These are phyloP conservation scores for Biancaea sappan DNA, from an alignment of 306 rosid genomes.

Conservation along the genomic window DNA sequence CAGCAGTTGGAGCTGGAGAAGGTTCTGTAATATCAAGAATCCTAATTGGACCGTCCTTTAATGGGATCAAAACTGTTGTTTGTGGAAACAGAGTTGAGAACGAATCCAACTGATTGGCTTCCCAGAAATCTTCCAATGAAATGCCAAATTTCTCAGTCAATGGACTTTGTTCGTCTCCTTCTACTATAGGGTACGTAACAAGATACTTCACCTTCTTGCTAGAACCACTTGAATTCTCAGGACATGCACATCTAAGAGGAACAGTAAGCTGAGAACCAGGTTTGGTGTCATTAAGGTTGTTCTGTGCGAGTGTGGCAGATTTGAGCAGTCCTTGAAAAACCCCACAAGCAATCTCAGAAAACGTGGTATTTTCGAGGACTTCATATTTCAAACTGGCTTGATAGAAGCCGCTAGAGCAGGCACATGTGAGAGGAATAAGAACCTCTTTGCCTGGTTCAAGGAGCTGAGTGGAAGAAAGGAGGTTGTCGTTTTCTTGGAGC, in stretches of 20 bases:
- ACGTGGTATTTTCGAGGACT: slow-evolving; percentile 34
- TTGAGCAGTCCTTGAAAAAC: slow-evolving; percentile 66
- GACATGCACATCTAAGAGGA: slow-evolving; percentile 66
- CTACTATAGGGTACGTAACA: slow-evolving; percentile 62
- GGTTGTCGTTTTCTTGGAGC: slow-evolving; percentile 45
- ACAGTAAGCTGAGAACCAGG: slow-evolving; percentile 46
- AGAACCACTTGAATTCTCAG: slow-evolving; percentile 33
- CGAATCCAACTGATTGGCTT: slow-evolving; percentile 34
- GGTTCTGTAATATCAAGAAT: slow-evolving; percentile 43
- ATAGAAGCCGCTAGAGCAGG: slow-evolving; percentile 52
- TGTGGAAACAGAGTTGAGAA: slow-evolving; percentile 39
- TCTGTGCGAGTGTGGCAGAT: slow-evolving; percentile 37
- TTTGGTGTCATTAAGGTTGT: slow-evolving; percentile 32
- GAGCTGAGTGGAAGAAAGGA: slow-evolving; percentile 35
- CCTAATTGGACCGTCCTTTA: slow-evolving; percentile 28
- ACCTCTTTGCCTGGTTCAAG: slow-evolving; percentile 59
- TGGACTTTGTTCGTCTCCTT: slow-evolving; percentile 27
- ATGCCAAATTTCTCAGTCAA: slow-evolving; percentile 47
- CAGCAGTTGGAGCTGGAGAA: slow-evolving; percentile 62
- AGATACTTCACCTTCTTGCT: slow-evolving; percentile 45
- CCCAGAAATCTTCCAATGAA: slow-evolving; percentile 42
- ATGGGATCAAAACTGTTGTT: slow-evolving; percentile 57
- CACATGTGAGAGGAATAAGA: slow-evolving; percentile 55
- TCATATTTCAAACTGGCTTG: slow-evolving; percentile 44
- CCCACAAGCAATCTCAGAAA: slow-evolving; percentile 51